Percentiles rank a stretch among this genome's conserved stretches.
Evolutionary conservation across 2,329 filamentous ascomycete genomes (phyloP).

Genomic region (Hirsutella minnesotensis): DNA sequence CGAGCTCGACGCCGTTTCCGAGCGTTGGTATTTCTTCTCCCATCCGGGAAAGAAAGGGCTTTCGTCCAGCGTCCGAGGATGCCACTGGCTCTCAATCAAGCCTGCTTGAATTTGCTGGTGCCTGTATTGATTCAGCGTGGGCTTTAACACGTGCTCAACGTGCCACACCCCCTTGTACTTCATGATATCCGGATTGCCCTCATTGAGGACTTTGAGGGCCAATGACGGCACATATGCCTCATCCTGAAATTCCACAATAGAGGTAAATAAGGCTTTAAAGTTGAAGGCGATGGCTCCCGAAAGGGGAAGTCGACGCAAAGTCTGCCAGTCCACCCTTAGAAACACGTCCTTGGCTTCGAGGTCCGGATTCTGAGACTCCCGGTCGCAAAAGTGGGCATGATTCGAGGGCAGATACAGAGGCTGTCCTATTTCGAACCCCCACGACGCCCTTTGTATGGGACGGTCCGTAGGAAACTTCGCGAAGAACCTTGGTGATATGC

Average conservation of each 20-base stretch:
- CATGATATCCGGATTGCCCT: slow-evolving; percentile 55
- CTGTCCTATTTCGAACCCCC: slow-evolving; percentile 66
- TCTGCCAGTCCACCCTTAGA: slow-evolving; percentile 82
- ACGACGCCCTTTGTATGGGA: slow-evolving; percentile 74
- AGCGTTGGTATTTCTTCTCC: slow-evolving; percentile 24
- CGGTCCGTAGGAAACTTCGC: slow-evolving; percentile 61
- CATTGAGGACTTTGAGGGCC: slow-evolving; percentile 53
- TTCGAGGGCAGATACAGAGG: slow-evolving; percentile 66
- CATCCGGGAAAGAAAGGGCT: slow-evolving; percentile 67
- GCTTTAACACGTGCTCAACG: slow-evolving; percentile 60
- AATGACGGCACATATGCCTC: slow-evolving; percentile 65
- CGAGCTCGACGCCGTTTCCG: too few relatives aligned
- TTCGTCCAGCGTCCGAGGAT: slow-evolving; percentile 57
- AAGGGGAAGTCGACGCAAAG: slow-evolving; percentile 64
- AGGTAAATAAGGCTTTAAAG: slow-evolving; percentile 79
- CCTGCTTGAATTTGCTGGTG: slow-evolving; percentile 54
- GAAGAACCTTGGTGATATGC: slow-evolving; percentile 49
- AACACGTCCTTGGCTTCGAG: slow-evolving; percentile 48
- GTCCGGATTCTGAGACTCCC: slow-evolving; percentile 42
- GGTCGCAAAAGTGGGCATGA: slow-evolving; percentile 49
- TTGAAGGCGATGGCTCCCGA: slow-evolving; percentile 72
- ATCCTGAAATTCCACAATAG: slow-evolving; percentile 53
- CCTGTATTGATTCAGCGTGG: slow-evolving; percentile 50
- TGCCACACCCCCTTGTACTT: slow-evolving; percentile 77
- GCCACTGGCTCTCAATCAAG: slow-evolving; percentile 49